Base-by-base conservation (phyloP, 2,329 filamentous ascomycete genomes). In the Phyllosticta ampelicida region DNA sequence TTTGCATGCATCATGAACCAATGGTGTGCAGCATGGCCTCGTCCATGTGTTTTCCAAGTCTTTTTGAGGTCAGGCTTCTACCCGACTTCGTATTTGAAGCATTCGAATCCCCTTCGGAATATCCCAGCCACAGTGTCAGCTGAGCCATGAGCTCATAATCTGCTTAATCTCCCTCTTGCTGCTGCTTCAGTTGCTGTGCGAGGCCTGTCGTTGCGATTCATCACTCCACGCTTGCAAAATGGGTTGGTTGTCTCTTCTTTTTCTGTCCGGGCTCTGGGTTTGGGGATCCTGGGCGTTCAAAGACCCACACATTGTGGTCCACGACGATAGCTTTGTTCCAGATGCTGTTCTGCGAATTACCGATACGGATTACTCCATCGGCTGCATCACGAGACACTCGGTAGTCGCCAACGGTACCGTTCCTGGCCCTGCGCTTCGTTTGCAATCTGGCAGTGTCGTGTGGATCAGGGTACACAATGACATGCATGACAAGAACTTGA, bases 381-480 rank as follows among this genome's bases (percentile, higher is more conserved):
- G 75, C 53, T 81, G 80, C 61, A 66, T 77, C 60, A 67, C 70
- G 2, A 71, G 78, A 20, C 68, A 73, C 55, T 80, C 73, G 3
- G 77, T 77, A 0, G 63, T 81, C 11, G 70, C 82, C 60, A 83
- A 83, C 63, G 78, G 77, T 48, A 77, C 78, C 0, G 71, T 73
- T 19, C 80, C 80, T 1, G 80, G 78, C 1, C 80, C 81, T 1
- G 63, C 70, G 4, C 60, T 83, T 2, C 71, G 74, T 11, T 68
- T 83, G 4, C 65, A 68, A 9, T 73, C 77, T n/a, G 76, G 75
- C 11, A 67, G 70, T 51, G 73, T 72, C 1, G 76, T 71, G 26
- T 83, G 81, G 80, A 76, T 84, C 55, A 72, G 81, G 9, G 81
- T 84, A 1, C 82, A 82, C 68, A 84, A 84, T 64, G 75, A 81